Evolutionary conservation across 495 filamentous ascomycete species (phyloP), one percentile per base, ranked within the genome.

Genomic region (Chlorociboria aeruginascens): DNA sequence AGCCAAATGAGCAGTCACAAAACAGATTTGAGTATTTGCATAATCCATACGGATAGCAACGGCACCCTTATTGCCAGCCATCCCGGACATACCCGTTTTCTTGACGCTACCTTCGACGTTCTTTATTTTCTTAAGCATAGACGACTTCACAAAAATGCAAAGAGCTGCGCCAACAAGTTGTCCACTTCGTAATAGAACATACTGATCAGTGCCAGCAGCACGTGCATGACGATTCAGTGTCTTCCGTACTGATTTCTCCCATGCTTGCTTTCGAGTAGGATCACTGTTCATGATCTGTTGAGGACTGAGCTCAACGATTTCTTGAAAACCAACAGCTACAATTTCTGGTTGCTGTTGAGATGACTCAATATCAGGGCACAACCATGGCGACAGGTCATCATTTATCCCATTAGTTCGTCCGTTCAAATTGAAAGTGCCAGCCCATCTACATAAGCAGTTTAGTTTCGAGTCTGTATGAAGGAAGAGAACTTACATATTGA

Each of bases 271-370:
- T 47, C 85, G 77, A 8, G 75, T 76, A 17, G 93, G 92, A 69
- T 97, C 89, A 34, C 89, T 96, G 45, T 92, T 93, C 89, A 99
- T 97, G 58, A 99, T 97, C 59, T 99, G 93, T 62, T 97, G 90
- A 13, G 93, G 90, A 56, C 86, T 95, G 11, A 99, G 71, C 58
- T 90, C 82, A 12, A 99, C 93, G 45, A 99, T 97, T 66, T 99
- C 92, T 56, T 99, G 92, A 55, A 99, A 97, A 0, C 87, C 92
- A 29, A 95, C 79, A 8, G 79, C 89, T 43, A 93, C 77, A 32
- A 99, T 83, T 40, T 88, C 79, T 16, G 93, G 85, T 16, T 76
- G 68, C 45, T 70, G 54, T 37, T 78, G 72, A 16, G 67, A 62
- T 7, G 59, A 52, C 29, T 71, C 70, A 2, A 77, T 54, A 42